Base-by-base conservation (phyloP, 805 yeast genomes). In the Candida oleophila region DNA sequence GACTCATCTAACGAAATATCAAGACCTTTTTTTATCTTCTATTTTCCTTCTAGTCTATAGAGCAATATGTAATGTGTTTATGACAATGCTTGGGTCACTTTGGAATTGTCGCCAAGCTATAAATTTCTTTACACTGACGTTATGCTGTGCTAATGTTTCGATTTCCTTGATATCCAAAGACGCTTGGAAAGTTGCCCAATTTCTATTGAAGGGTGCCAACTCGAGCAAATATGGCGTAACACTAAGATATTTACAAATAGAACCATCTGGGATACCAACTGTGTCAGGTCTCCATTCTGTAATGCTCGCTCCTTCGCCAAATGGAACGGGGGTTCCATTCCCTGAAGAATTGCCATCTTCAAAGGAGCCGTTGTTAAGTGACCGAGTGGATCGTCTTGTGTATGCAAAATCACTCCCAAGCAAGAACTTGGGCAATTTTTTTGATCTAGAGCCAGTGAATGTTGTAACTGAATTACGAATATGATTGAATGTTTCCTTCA, bases 21-120 rank as follows among this genome's bases (percentile, higher is more conserved):
- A 3, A 36, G 22, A 19, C 3, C 22, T 12, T 36, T 7, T 8
- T 36, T 4, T 36, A 4, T 18, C 20, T 36, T 36, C 37, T 28
- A 34, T 34, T 15, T 42, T 25, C 4, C 22, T 32, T 36, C 30
- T 9, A 11, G n/a, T 15, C 22, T 38, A 15, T 22, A 21, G 4
- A 30, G 36, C n/a, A 4, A 14, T 7, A 4, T 21, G 22, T n/a
- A 44, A 45, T 5, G 62, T 54, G 14, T 48, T 47, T 14, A 57
- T 28, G 16, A 60, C 44, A 3, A 44, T 49, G 11, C 50, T 49
- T 4, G 55, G 44, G 15, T 46, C 42, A 37, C 56, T 47, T 43
- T 65, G 66, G 49, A 71, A 71, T 38, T 64, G 66, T 42, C 76
- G 57, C 65, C 71, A 71, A 16, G 54, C 53, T 21, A 71, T 47